Percentiles rank a stretch among this genome's conserved stretches.
Evolutionary conservation across 1,139 yeast species (phyloP).

Genomic region (Lodderomyces theae): DNA sequence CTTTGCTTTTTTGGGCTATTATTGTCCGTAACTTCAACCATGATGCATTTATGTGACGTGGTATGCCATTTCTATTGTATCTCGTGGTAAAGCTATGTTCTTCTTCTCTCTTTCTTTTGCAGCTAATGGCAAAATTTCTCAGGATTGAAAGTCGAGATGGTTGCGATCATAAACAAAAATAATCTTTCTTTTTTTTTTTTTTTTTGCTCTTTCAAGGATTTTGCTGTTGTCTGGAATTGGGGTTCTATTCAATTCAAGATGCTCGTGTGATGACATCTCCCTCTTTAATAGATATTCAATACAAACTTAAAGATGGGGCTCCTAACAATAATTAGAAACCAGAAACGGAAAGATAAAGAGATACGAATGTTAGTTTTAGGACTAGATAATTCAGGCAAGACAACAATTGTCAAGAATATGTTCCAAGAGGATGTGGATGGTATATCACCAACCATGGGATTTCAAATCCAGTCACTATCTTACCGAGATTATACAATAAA

Average conservation of each 20-base stretch:
- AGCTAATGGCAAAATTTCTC: neutral
- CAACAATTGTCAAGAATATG: constrained; percentile 70
- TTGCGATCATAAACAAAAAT: no score
- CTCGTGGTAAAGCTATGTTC: neutral
- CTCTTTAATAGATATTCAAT: no score
- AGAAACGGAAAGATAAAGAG: constrained; percentile 76
- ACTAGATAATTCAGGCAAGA: constrained; percentile 86
- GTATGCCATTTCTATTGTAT: neutral
- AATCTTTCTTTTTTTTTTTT: neutral
- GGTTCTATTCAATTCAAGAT: no score
- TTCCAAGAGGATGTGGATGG: constrained; percentile 44
- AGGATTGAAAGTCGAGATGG: no score
- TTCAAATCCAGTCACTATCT: constrained; percentile 44
- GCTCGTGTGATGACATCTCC: no score
- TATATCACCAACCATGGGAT: constrained; percentile 54
- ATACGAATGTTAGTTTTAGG: constrained; percentile 75
- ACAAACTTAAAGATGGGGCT: constrained; percentile 63
- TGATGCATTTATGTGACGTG: neutral
- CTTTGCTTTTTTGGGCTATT: neutral
- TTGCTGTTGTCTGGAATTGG: no score
- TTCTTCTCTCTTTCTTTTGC: neutral
- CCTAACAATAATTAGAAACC: constrained; percentile 75
- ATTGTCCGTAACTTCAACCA: neutral
- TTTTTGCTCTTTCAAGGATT: no score
- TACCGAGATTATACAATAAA: constrained; percentile 35